phyloP scores from a whole-genome alignment of 2,329 filamentous ascomycete genomes.

The Sporothrix mexicana region DNA sequence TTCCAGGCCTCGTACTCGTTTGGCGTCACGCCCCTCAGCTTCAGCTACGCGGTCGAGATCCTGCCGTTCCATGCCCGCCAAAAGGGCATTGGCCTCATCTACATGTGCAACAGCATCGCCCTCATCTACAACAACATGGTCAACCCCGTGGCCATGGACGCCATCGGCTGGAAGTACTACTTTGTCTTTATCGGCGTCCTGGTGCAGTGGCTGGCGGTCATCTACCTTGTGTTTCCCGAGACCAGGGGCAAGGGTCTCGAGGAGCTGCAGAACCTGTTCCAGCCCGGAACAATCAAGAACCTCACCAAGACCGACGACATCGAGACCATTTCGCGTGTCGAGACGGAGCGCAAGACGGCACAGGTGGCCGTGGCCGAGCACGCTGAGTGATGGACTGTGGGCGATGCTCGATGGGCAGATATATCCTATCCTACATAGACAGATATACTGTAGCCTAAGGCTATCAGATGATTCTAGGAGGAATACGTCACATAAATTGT shows the following conservation, averaged over 20 bases:
- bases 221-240: constrained; percentile 46
- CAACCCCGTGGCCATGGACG: constrained; percentile 48
- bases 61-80: constrained; percentile 47
- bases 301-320: background rate
- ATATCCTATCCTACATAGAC: no score
- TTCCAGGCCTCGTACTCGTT: constrained; percentile 67
- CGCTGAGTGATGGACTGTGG: background rate
- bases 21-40: constrained; percentile 40
- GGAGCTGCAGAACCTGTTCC: constrained; percentile 30
- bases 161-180: constrained; percentile 49
- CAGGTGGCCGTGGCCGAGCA: background rate
- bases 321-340: background rate
- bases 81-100: constrained; percentile 42
- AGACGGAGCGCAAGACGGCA: background rate
- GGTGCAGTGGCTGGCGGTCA: constrained; percentile 35
- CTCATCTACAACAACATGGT: constrained; percentile 47
- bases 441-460: no score
- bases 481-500: no score
- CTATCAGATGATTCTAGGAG: no score
- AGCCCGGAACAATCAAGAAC: background rate
- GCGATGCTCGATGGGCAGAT: no score
- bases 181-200: constrained; percentile 46
- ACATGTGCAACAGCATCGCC: constrained; percentile 40
- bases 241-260: constrained; percentile 36
- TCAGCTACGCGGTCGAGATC: constrained; percentile 19